These are phyloP conservation scores for Verticillium tricorpus DNA, from an alignment of 2,329 filamentous ascomycete species.

Conservation along the genomic window DNA sequence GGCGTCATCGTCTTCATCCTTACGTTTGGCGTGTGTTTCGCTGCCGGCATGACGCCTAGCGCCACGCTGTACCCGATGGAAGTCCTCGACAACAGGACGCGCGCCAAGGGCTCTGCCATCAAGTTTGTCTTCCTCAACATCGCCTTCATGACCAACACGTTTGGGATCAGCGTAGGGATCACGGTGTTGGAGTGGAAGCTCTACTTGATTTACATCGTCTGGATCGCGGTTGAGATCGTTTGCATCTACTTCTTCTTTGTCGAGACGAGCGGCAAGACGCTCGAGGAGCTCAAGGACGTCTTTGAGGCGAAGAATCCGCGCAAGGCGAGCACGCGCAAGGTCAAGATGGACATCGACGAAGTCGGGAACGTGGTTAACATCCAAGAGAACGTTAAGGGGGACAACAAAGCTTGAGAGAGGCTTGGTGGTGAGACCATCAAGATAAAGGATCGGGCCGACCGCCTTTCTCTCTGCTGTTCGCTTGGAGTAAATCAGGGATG, in stretches of 20 bases:
- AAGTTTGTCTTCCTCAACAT: constrained; percentile 37
- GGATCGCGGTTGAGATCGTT: constrained; percentile 15
- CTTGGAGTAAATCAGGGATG: too few relatives aligned
- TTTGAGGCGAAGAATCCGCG: constrained; percentile 20
- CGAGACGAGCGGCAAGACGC: constrained; percentile 68
- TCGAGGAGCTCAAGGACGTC: constrained; percentile 50
- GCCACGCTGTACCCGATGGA: constrained; percentile 35
- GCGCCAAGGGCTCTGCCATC: constrained; percentile 33
- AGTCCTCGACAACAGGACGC: constrained; percentile 33
- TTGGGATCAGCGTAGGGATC: constrained; percentile 38
- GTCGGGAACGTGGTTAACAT: constrained; percentile 9
- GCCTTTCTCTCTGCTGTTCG: too few relatives aligned
- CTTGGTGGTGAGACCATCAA: too few relatives aligned
- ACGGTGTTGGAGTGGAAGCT: constrained; percentile 26
- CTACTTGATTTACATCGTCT: constrained; percentile 1
- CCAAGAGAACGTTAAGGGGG: too few relatives aligned
- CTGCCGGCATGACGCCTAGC: constrained; percentile 30
- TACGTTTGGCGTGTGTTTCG: constrained; percentile 30
- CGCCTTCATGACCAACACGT: constrained; percentile 42
- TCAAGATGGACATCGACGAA: constrained; percentile 16
- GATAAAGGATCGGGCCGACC: too few relatives aligned
- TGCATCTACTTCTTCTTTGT: constrained; percentile 76
- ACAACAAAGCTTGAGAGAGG: too few relatives aligned
- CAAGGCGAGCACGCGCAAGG: constrained; percentile 21
- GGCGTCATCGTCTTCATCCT: constrained; percentile 35